These are phyloP conservation scores for Suhomyces taliae DNA, from an alignment of 1,139 yeast genomes.

Conservation along the genomic window DNA sequence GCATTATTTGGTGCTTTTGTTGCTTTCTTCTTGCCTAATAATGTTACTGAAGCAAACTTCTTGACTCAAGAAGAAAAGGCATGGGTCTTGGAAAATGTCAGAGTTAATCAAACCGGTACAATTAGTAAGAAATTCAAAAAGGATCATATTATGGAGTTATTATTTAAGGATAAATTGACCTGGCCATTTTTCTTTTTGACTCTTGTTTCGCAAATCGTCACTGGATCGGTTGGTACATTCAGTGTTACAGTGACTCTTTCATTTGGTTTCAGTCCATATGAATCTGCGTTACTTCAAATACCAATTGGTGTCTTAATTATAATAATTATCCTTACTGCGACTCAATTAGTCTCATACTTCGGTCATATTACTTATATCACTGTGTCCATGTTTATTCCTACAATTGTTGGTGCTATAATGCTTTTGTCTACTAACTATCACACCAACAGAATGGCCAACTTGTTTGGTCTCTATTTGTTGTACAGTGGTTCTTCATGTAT, in stretches of 20 bases:
- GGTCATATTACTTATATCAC: slow-evolving; percentile 29
- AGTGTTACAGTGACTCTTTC: slow-evolving; percentile 40
- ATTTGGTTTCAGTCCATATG: slow-evolving; percentile 34
- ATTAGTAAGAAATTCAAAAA: slow-evolving; percentile 27
- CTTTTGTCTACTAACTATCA: slow-evolving; percentile 21
- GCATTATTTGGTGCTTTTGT: slow-evolving; percentile 31
- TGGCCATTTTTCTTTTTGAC: slow-evolving; percentile 40
- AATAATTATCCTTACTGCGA: slow-evolving; percentile 32
- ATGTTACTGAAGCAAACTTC: slow-evolving; percentile 41
- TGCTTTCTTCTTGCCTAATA: slow-evolving; percentile 34
- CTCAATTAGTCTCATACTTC: slow-evolving; percentile 29
- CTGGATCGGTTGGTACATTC: slow-evolving; percentile 43
- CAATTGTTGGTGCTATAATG: slow-evolving; percentile 39
- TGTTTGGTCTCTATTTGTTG: slow-evolving; percentile 38
- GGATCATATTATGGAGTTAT: slow-evolving; percentile 31
- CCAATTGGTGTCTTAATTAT: slow-evolving; percentile 41
- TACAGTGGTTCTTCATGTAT: slow-evolving; percentile 23
- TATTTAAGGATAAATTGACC: slow-evolving; percentile 35
- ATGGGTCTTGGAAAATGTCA: slow-evolving; percentile 17
- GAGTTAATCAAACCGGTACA: slow-evolving; percentile 27
- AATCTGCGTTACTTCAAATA: slow-evolving; percentile 41
- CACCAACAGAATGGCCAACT: slow-evolving; percentile 30
- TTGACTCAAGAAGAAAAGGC: slow-evolving; percentile 38
- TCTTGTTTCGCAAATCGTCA: slow-evolving; percentile 37
- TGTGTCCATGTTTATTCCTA: slow-evolving; percentile 34